A percentile compares a stretch with the other conserved stretches of the same genome.
Evolutionary conservation across 768 basidiomycete genomes (phyloP).

Genomic region (Galerina sulciceps): DNA sequence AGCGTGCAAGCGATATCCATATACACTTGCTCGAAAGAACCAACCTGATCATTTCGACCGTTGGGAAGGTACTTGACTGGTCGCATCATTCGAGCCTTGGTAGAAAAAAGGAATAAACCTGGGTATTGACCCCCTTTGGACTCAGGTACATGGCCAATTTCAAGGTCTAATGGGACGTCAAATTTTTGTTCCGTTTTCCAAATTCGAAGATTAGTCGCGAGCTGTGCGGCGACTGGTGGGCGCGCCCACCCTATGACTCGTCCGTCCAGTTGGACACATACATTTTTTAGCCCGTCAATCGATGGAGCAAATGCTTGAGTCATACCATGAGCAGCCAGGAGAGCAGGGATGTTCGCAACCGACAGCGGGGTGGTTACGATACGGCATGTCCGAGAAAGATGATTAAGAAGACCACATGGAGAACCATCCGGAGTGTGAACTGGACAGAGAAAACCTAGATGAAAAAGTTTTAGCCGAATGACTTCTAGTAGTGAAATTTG

Average conservation of each 20-base stretch:
- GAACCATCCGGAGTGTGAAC: conserved; percentile 99
- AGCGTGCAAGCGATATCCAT: conserved; percentile 96
- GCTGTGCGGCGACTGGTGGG: conserved; percentile 69
- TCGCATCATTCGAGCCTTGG: conserved; percentile 93
- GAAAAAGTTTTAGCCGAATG: background rate
- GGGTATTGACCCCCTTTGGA: conserved; percentile 96
- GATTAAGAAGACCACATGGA: conserved; percentile 97
- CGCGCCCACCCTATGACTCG: conserved; percentile 93
- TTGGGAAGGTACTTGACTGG: conserved; percentile 92
- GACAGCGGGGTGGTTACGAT: conserved; percentile 81
- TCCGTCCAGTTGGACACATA: conserved; percentile 95
- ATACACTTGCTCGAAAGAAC: conserved; percentile 98
- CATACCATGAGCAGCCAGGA: conserved; percentile 92
- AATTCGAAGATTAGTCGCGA: conserved; percentile 84
- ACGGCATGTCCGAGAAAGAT: conserved; percentile 91
- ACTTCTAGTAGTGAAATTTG: background rate
- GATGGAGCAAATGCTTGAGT: conserved; percentile 83
- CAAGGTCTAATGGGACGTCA: conserved; percentile 88
- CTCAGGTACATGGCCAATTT: conserved; percentile 89
- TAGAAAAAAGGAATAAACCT: conserved; percentile 90
- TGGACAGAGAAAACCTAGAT: conserved; percentile 90
- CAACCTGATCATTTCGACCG: conserved; percentile 86
- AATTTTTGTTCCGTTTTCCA: conserved; percentile 93
- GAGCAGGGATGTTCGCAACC: conserved; percentile 77
- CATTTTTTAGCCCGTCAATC: conserved; percentile 79